Conservation (phyloP, 179 eudicot species). For the Silene vulgaris region DNA sequence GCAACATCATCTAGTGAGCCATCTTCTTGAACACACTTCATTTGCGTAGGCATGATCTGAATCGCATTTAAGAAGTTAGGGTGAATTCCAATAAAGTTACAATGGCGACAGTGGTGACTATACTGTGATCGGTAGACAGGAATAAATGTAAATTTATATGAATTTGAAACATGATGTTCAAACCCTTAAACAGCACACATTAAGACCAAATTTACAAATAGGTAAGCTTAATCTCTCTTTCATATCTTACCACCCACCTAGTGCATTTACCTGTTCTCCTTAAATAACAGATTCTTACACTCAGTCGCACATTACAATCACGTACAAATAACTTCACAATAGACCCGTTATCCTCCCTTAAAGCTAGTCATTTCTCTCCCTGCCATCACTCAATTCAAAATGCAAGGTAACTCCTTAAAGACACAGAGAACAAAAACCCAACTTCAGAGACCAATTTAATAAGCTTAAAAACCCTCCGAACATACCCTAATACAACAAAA, state of each 20-base stretch:
- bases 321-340: background rate
- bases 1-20: slow-evolving; percentile 33
- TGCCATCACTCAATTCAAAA: background rate
- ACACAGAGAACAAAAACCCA: background rate
- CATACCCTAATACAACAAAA: background rate
- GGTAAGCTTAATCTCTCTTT: background rate
- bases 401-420: background rate
- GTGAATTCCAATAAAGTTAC: background rate
- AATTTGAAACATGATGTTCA: background rate
- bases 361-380: background rate
- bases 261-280: background rate
- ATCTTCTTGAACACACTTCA: slow-evolving; percentile 82
- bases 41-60: slow-evolving; percentile 87
- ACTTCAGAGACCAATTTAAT: background rate
- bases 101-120: background rate
- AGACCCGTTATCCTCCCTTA: background rate
- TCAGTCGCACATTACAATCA: background rate
- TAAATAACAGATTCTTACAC: background rate
- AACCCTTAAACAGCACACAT: background rate
- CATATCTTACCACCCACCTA: background rate
- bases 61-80: slow-evolving; percentile 17
- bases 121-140: background rate
- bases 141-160: no score
- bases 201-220: slow-evolving; percentile 7
- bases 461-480: background rate